Percentiles rank a stretch among this genome's conserved stretches.
These are phyloP conservation scores for Nitzschia putrida DNA, from an alignment of 108 stramenopile genomes.

Conservation along the genomic window DNA sequence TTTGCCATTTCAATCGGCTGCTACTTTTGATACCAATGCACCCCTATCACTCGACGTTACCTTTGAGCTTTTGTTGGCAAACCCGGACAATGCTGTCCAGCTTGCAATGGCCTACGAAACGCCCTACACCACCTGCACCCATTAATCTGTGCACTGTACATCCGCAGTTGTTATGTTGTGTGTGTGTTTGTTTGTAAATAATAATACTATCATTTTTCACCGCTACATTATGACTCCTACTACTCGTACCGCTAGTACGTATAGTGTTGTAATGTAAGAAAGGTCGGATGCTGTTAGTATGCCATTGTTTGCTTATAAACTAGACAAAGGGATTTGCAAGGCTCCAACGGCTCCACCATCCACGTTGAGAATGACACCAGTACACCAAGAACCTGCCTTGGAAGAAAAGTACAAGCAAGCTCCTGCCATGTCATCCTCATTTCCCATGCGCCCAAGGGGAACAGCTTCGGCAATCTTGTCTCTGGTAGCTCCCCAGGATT, in stretches of 20 bases:
- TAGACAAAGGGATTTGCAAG: constrained; percentile 74
- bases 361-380: constrained; percentile 83
- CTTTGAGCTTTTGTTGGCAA: constrained; percentile 28
- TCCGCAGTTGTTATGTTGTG: not conserved
- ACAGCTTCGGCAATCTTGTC: constrained; percentile 58
- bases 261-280: not conserved
- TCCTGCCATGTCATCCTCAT: constrained; percentile 90
- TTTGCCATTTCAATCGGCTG: constrained; percentile 37
- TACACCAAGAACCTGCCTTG: constrained; percentile 82
- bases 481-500: constrained; percentile 52
- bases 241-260: too few species aligned
- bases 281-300: not conserved
- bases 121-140: too few species aligned
- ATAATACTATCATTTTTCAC: too few species aligned
- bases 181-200: not conserved
- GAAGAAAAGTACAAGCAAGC: constrained; percentile 82
- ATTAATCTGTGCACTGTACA: too few species aligned
- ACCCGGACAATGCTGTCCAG: constrained; percentile 18
- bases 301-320: constrained; percentile 37
- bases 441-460: constrained; percentile 84
- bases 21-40: not conserved
- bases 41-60: constrained; percentile 19
- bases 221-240: too few species aligned
- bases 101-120: not conserved
- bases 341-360: constrained; percentile 90